A percentile compares a stretch with the other conserved stretches of the same genome.
Evolutionary conservation across 148 eudicot species (phyloP).

Genomic region (Selenicereus undatus): DNA sequence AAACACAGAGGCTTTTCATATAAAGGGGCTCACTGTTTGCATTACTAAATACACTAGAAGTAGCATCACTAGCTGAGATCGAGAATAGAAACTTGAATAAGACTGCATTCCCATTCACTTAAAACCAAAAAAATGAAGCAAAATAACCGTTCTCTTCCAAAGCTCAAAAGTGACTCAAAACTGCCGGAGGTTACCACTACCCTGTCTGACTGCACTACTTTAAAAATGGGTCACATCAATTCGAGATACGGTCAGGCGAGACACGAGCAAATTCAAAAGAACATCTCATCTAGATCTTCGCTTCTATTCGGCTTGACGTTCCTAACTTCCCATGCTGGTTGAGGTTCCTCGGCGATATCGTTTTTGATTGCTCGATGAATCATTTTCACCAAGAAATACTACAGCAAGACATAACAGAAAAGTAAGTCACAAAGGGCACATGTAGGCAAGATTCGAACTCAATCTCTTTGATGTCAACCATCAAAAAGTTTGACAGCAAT

Average conservation of each 20-base stretch:
- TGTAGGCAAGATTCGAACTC: background rate
- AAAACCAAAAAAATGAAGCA: background rate
- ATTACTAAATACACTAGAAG: constrained; percentile 20
- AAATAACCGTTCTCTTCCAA: background rate
- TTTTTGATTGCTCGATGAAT: constrained; percentile 41
- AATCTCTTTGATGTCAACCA: too few relatives aligned
- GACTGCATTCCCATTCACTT: background rate
- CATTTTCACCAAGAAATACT: constrained; percentile 53
- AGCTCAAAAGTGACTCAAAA: constrained; percentile 18
- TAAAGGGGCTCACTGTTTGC: constrained; percentile 1
- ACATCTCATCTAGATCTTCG: constrained; percentile 19
- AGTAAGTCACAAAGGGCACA: background rate
- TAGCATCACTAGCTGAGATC: background rate
- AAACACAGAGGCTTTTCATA: background rate
- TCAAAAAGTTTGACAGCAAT: too few relatives aligned
- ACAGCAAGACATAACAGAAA: constrained; percentile 31
- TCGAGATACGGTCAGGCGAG: constrained; percentile 13
- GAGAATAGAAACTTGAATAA: background rate
- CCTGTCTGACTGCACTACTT: constrained; percentile 8
- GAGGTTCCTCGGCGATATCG: constrained; percentile 51
- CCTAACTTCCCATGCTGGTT: constrained; percentile 67
- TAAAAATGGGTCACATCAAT: constrained; percentile 9
- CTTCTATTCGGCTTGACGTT: constrained; percentile 24
- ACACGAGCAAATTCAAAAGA: background rate
- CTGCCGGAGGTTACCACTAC: constrained; percentile 24